These are phyloP conservation scores for Cardamine resedifolia DNA, from an alignment of 345 rosid species.

Conservation along the genomic window DNA sequence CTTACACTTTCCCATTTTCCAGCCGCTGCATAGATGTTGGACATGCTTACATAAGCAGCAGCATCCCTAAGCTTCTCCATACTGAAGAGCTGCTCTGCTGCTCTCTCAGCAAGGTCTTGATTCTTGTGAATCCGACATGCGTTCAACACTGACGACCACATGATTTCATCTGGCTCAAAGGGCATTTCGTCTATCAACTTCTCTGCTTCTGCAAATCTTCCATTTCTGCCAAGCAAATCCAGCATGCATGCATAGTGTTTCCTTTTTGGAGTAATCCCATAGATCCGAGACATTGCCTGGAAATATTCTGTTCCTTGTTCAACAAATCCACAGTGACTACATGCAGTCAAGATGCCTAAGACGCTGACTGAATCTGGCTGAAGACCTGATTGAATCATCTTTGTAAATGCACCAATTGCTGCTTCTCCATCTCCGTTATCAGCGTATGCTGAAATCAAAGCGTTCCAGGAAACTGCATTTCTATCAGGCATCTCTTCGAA, in stretches of 20 bases:
- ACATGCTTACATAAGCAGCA: conserved; percentile 75
- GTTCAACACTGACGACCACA: conserved; percentile 85
- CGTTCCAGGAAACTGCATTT: conserved; percentile 84
- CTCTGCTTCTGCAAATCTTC: conserved; percentile 65
- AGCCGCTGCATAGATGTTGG: conserved; percentile 73
- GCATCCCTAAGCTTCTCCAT: conserved; percentile 83
- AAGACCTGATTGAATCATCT: conserved; percentile 63
- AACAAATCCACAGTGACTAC: conserved; percentile 80
- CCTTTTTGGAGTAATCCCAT: conserved; percentile 58
- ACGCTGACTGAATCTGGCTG: conserved; percentile 75
- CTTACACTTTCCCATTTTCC: conserved; percentile 74
- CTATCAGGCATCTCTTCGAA: conserved; percentile 77
- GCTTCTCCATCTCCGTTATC: conserved; percentile 75
- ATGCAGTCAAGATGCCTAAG: conserved; percentile 70
- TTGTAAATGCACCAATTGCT: conserved; percentile 53
- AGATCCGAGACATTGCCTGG: conserved; percentile 49
- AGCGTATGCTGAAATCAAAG: conserved; percentile 75
- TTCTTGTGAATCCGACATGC: conserved; percentile 89
- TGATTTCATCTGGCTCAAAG: conserved; percentile 71
- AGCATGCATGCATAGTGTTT: conserved; percentile 74
- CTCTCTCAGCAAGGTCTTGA: conserved; percentile 61
- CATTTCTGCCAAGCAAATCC: conserved; percentile 69
- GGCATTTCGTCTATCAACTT: conserved; percentile 69
- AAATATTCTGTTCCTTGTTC: conserved; percentile 67
- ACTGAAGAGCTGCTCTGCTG: conserved; percentile 60